Base-by-base conservation (phyloP, 179 eudicot species). In the Gypsophila paniculata region DNA sequence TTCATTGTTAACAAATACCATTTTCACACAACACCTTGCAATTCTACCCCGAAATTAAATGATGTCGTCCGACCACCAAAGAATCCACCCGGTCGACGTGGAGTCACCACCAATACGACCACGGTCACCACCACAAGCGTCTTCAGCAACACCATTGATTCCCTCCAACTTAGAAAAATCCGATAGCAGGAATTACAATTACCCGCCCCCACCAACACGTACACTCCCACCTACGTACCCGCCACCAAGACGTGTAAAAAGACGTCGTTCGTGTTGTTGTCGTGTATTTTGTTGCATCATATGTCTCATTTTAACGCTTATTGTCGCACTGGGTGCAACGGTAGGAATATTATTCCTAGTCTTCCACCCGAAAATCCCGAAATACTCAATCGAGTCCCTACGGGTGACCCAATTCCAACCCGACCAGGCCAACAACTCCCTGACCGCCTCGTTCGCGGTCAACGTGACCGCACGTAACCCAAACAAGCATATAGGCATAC, bases 391-490 rank as follows among this genome's bases (percentile, higher is more conserved):
- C 19, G 86, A 85, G 65, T 67, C 85, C 81, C 76, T 93, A 58
- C 44, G 72, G 25, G 79, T 91, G 21, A 81, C 90, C 4, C 83
- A 82, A 12, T 85, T 93, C 72, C 61, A 63, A 44, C 77, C 86
- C 67, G 68, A 51, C 69, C 23, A 74, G 58, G 8, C 71, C 23
- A 78, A 65, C 70, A 74, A 76, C 85, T 76, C 86, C 2, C 71
- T 91, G 4, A 74, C 83, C 9, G 89, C 93, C 11, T 75, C 86
- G 12, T 89, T 93, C 68, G 73, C 82, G 38, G 90, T 93, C 38
- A 89, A 89, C 73, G 72, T 93, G 71, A 89, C 97, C 0, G 88
- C 96, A 1, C 62, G 69, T 21, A 93, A 93, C 75, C 96, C 97
- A 0, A 93, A 93, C 81, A 85, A 85, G 46, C 83, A 75, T 61